Base-by-base conservation (phyloP, 192 early-diverging fungal species). In the Entomortierella lignicola region DNA sequence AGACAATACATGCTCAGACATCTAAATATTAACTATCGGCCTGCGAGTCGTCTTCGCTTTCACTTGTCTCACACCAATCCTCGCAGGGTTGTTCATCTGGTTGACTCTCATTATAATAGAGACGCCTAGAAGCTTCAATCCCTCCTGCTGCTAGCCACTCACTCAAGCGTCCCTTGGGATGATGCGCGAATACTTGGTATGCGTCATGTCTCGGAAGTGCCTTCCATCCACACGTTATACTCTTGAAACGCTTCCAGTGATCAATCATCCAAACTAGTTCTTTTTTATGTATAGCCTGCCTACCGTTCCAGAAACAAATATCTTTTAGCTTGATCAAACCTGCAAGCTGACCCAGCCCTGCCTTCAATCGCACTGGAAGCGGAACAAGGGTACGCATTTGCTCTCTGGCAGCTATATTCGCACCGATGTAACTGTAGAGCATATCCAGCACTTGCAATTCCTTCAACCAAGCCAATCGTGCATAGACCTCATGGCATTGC, bases 291-390 rank as follows among this genome's bases (percentile, higher is more conserved):
- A 66, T 41, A 6, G 15, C 18, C 1, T 29, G 53, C 10, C 25
- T 47, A 4, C 64, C 64, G 3, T 41, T 41, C 64, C 64, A 66
- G 64, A 66, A 66, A 32, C 52, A 37, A 23, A 66, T 25, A 20
- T 10, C 55, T 17, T 66, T 39, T 2, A 68, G 37, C 5, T 7
- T 57, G 0, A 13, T 44, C 25, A 48, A 57, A 8, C 34, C 18
- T 8, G 66, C 42, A 12, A 68, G 31, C 12, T 29, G 12, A 37
- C 30, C 43, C 18, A 68, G 47, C 6, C 66, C 66, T 0, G 56
- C 32, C 13, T 68, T 8, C 11, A 68, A 42, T 39, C 56, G 66
- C 6, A 68, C 5, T 18, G 66, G 66, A 1, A 50, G 42, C 3
- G 64, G 12, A 0, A 44, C 34, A 23, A 66, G 39, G 2, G 10